phyloP scores from a whole-genome alignment of 306 rosid genomes.

The Vicia sativa region DNA sequence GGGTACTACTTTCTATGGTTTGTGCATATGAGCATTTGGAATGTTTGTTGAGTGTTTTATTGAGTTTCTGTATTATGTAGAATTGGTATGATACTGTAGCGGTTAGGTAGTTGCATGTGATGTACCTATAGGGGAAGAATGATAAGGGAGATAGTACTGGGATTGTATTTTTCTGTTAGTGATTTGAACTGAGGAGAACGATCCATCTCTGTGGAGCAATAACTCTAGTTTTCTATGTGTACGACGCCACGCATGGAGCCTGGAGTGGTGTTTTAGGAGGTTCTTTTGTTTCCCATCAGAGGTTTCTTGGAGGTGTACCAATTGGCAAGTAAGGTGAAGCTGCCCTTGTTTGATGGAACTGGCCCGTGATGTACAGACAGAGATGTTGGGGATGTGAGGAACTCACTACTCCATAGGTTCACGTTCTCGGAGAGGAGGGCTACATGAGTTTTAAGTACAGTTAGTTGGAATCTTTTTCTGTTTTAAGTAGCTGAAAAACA shows the following conservation, averaged over 20 bases:
- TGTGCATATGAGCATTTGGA: conserved; percentile 2
- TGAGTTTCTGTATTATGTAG: neutral
- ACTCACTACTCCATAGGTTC: too few relatives aligned
- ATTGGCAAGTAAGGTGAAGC: neutral
- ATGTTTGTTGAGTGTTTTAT: neutral
- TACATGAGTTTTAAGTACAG: too few relatives aligned
- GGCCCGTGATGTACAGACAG: neutral
- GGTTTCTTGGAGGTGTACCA: neutral
- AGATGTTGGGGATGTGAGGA: neutral
- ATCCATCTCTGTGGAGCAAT: too few relatives aligned
- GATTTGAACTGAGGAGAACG: too few relatives aligned
- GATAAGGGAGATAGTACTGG: too few relatives aligned
- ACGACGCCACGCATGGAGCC: neutral
- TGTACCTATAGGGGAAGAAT: too few relatives aligned
- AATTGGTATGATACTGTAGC: neutral
- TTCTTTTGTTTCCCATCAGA: neutral
- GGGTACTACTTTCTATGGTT: neutral
- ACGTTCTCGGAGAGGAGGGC: too few relatives aligned
- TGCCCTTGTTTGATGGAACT: neutral
- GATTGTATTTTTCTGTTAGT: too few relatives aligned
- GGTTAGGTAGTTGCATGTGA: neutral
- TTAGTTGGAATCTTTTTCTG: too few relatives aligned
- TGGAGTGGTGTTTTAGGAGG: neutral
- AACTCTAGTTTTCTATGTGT: too few relatives aligned
- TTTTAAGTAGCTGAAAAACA: too few relatives aligned